Conservation (phyloP, 768 basidiomycete genomes). For the Leccinum obscurum region DNA sequence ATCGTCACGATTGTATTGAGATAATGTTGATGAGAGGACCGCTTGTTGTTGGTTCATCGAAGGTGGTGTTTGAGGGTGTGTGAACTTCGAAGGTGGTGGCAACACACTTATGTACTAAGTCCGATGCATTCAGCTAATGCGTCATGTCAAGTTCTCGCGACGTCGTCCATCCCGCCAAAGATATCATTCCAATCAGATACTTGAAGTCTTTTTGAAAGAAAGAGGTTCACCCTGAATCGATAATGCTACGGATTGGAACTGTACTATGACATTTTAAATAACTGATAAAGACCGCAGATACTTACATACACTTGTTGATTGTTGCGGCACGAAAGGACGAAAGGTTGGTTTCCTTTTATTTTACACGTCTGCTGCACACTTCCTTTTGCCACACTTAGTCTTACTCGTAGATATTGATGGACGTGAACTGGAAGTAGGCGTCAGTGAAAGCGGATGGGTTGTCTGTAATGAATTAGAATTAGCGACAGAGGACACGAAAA, state of each 20-base stretch:
- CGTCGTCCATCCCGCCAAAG: neutral
- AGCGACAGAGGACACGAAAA: neutral
- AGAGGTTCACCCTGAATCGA: neutral
- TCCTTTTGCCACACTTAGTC: neutral
- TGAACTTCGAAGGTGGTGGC: neutral
- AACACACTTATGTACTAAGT: no score
- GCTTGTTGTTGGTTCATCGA: neutral
- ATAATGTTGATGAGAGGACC: neutral
- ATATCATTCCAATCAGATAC: neutral
- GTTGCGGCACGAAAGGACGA: neutral
- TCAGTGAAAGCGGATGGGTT: constrained; percentile 42
- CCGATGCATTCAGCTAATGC: no score
- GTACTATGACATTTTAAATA: neutral
- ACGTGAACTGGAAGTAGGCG: constrained; percentile 44
- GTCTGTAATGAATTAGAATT: constrained; percentile 14
- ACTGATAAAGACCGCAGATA: neutral
- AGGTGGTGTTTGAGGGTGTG: neutral
- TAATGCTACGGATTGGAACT: neutral
- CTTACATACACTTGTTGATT: neutral
- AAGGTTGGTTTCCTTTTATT: neutral
- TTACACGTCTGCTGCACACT: neutral
- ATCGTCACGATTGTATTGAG: neutral
- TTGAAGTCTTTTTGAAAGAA: neutral
- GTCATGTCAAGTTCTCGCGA: no score
- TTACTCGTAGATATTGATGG: constrained; percentile 39